Evolutionary conservation across 495 filamentous ascomycete species (phyloP), one percentile per base, ranked within the genome.

Genomic region (Penicillium steckii): DNA sequence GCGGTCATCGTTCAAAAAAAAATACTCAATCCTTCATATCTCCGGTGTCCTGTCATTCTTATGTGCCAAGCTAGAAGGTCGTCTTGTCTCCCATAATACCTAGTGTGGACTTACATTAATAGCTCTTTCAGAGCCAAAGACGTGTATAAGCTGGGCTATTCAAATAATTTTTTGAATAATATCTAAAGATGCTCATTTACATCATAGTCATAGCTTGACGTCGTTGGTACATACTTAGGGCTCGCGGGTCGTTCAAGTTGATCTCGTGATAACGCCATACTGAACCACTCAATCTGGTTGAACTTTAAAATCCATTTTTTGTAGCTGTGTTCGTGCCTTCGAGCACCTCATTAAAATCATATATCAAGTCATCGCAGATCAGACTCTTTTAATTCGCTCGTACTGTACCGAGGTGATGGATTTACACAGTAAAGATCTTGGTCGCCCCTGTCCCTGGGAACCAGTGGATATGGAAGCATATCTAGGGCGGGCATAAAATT

Each of bases 261-360:
- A 27, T 40, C 15, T 19, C 23, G 23, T 23, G 37, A 49, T 49
- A 30, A 47, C 44, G 19, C 27, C 19, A n/a, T 32, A 8, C 9
- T 17, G 17, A 33, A 47, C 27, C 7, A 35, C 23, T 19, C 27
- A 29, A 47, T 18, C 45, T 8, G 4, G 17, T 19, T 17, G 48
- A 54, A 48, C 44, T 45, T 48, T 44, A 59, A 55, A 38, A 13
- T 21, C 13, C 7, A 6, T 5, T 29, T 29, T 26, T 30, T 32
- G 18, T 21, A 35, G 43, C 27, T 26, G 23, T 32, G 26, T 15
- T 44, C 29, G 24, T 5, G 10, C 35, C 8, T 9, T n/a, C 33
- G 38, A 67, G 59, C 65, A 68, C 65, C 65, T 68, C 62, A 68
- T 68, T 44, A 29, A 24, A 33, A 29, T 48, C 44, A 23, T 46